These are phyloP conservation scores for Strobilomyces confusus DNA, from an alignment of 768 basidiomycete species.

Conservation along the genomic window DNA sequence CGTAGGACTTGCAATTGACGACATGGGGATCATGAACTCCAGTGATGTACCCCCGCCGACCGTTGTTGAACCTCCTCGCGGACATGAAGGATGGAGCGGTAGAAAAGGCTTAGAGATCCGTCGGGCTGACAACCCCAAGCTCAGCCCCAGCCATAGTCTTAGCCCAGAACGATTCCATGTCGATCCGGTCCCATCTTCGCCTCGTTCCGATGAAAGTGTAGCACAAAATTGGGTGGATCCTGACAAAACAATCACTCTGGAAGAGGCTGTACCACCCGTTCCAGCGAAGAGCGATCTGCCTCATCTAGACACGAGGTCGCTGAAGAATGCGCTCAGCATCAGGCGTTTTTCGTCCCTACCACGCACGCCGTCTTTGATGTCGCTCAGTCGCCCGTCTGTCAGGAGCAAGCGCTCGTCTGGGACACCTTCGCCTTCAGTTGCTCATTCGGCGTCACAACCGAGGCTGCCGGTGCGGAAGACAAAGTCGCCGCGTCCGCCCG, in stretches of 20 bases:
- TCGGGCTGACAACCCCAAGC: constrained; percentile 19
- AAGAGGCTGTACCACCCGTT: constrained; percentile 26
- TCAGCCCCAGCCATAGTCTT: constrained; percentile 1
- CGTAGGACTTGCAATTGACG: constrained; percentile 37
- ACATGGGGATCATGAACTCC: constrained; percentile 34
- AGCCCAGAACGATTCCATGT: constrained; percentile 14
- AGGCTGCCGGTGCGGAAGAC: constrained; percentile 27
- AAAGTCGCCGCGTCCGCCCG: constrained; percentile 51
- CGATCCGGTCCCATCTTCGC: constrained; percentile 13
- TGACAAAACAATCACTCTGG: constrained; percentile 14
- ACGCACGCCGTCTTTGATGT: constrained; percentile 60
- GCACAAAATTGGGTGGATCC: constrained; percentile 16
- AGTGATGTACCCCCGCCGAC: constrained; percentile 36
- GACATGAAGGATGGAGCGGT: constrained; percentile 26
- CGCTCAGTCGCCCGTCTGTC: constrained; percentile 26
- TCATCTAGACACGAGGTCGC: constrained; percentile 19
- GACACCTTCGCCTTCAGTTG: constrained; percentile 28
- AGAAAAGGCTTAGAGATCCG: constrained; percentile 31
- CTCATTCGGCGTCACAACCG: constrained; percentile 29
- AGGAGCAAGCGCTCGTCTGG: constrained; percentile 24
- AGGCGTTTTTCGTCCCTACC: constrained; percentile 57
- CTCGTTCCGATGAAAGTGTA: constrained; percentile 19
- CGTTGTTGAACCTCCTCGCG: constrained; percentile 38
- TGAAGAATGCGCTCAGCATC: constrained; percentile 29
- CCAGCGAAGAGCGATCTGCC: constrained; percentile 27